Evolutionary conservation across 2,329 filamentous ascomycete genomes (phyloP).

Genomic region (Clarireedia paspali): DNA sequence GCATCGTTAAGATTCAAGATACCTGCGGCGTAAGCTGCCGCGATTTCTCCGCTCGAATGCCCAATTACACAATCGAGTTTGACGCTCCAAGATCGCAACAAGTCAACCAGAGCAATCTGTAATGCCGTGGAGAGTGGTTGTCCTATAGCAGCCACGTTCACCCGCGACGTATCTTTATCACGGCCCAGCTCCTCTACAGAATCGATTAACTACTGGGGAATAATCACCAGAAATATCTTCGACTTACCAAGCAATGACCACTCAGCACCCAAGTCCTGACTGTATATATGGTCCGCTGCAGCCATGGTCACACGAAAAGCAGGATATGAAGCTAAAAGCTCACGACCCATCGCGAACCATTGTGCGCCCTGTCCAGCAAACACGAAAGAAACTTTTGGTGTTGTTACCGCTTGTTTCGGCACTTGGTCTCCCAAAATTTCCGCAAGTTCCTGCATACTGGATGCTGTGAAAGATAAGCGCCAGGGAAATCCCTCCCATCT

Average conservation of each 20-base stretch:
- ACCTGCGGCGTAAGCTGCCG: conserved; percentile 25
- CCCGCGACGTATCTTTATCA: conserved; percentile 26
- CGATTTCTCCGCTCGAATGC: conserved; percentile 27
- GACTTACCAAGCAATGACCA: too few species aligned
- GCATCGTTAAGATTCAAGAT: conserved; percentile 15
- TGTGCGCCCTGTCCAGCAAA: conserved; percentile 19
- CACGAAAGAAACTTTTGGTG: conserved; percentile 6
- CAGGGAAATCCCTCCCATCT: conserved; percentile 8
- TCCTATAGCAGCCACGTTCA: conserved; percentile 32
- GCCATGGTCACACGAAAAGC: conserved; percentile 30
- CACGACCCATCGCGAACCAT: conserved; percentile 17
- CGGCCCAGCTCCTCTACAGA: conserved; percentile 27
- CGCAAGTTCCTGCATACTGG: conserved; percentile 4
- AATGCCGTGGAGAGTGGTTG: conserved; percentile 38
- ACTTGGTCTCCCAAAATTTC: neutral
- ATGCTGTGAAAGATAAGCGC: conserved; percentile 17
- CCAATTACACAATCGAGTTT: conserved; percentile 20
- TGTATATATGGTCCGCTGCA: conserved; percentile 23
- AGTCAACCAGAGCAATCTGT: conserved; percentile 37
- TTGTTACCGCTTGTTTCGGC: neutral
- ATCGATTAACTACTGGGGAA: neutral
- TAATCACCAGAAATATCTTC: too few species aligned
- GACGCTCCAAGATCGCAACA: conserved; percentile 32
- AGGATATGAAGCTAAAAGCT: conserved; percentile 21
- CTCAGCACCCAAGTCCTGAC: conserved; percentile 23